Evolutionary conservation across 129 eudicot genomes (phyloP).

Genomic region (Silybum marianum): DNA sequence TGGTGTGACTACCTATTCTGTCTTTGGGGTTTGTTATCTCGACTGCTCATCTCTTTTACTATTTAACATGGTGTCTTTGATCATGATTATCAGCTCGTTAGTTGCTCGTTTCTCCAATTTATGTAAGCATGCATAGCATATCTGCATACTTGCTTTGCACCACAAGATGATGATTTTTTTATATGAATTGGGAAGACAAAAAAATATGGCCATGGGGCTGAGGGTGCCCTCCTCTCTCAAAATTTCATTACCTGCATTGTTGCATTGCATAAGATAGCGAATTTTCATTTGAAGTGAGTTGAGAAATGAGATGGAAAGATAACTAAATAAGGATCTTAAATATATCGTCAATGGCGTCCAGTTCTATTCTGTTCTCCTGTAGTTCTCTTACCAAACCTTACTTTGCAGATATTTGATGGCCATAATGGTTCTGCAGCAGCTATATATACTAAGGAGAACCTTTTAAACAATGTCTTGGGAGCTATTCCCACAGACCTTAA

Average conservation of each 20-base stretch:
- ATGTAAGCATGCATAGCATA: background rate
- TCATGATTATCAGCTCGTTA: background rate
- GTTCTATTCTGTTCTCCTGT: background rate
- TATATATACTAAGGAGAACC: constrained; percentile 90
- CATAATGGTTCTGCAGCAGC: constrained; percentile 98
- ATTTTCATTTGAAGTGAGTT: background rate
- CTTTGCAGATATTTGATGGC: constrained; percentile 90
- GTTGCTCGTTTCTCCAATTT: background rate
- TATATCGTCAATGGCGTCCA: background rate
- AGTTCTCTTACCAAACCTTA: constrained; percentile 17
- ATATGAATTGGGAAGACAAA: background rate
- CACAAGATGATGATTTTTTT: background rate
- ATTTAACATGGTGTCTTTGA: constrained; percentile 1
- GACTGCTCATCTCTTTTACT: constrained; percentile 3
- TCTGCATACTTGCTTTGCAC: constrained; percentile 13
- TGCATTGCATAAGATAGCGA: constrained; percentile 12
- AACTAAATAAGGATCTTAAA: background rate
- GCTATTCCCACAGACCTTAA: constrained; percentile 88
- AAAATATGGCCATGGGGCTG: background rate
- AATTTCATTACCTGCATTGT: background rate
- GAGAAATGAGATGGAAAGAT: background rate
- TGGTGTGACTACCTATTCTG: constrained; percentile 84
- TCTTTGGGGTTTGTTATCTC: constrained; percentile 65
- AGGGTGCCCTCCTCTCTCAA: background rate
- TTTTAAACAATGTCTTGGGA: constrained; percentile 68